A percentile compares a stretch with the other conserved stretches of the same genome.
phyloP scores from a whole-genome alignment of 2,329 filamentous ascomycete species.

The Acrocalymma vagum region DNA sequence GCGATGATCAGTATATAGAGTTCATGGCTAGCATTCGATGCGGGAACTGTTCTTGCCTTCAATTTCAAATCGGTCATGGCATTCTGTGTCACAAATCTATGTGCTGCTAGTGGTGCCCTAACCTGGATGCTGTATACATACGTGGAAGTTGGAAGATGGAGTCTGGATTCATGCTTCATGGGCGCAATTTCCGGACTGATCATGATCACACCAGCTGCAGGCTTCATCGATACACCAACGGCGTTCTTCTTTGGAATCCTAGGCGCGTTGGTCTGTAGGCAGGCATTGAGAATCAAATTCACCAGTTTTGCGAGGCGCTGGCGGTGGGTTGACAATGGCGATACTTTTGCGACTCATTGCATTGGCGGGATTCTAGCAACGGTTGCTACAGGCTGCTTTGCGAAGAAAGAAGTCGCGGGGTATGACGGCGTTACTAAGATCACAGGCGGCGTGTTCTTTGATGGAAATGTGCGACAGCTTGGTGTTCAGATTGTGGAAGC shows the following conservation, averaged over 20 bases:
- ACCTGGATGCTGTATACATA: constrained; percentile 59
- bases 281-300: constrained; percentile 63
- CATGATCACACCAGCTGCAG: constrained; percentile 61
- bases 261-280: constrained; percentile 58
- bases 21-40: constrained; percentile 61
- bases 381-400: constrained; percentile 61
- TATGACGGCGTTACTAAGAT: constrained; percentile 62
- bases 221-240: constrained; percentile 60
- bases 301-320: constrained; percentile 56
- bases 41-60: constrained; percentile 57
- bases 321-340: constrained; percentile 64
- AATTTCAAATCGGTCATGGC: constrained; percentile 62
- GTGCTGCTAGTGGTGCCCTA: constrained; percentile 56
- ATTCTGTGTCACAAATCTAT: constrained; percentile 60
- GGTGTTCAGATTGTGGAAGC: constrained; percentile 62
- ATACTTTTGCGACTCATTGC: constrained; percentile 65
- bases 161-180: constrained; percentile 61
- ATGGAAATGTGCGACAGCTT: constrained; percentile 60
- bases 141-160: constrained; percentile 54
- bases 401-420: constrained; percentile 59
- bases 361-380: constrained; percentile 61
- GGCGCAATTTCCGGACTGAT: constrained; percentile 62
- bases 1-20: constrained; percentile 62
- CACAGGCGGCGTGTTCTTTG: constrained; percentile 61
- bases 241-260: constrained; percentile 59